Base-by-base conservation (phyloP, 805 yeast genomes). In the Hanseniaspora occidentalis region DNA sequence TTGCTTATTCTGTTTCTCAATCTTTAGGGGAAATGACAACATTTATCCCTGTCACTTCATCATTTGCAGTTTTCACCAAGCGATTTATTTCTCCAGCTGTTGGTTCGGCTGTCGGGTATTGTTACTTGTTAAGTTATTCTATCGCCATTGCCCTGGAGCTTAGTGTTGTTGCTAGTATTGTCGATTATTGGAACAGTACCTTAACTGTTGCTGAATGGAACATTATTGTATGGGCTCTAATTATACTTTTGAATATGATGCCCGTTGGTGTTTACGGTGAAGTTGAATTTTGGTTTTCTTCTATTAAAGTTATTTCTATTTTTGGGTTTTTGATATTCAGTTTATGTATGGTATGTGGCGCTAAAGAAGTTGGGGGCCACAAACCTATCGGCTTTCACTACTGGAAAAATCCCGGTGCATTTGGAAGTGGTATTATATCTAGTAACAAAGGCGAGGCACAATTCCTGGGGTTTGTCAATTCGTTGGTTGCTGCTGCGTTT, bases 131-230 rank as follows among this genome's bases (percentile, higher is more conserved):
- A 53, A 70, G 75, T 36, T 78, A 83, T 83, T 79, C 82, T 40
- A 72, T 75, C 47, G 77, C 84, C 2, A 75, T 69, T 53, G 80
- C 84, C 7, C 73, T 71, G 42, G 79, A 73, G 56, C 56, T 73
- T 35, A 69, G 77, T 1, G 75, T 73, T 20, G 66, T 71, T 11
- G 79, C 77, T 23, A 75, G 71, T 52, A 67, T 74, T 36, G 66
- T 73, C 42, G 53, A 66, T 50, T 67, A 60, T 43, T 73, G 78
- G 78, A 72, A 77, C 13, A 44, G 52, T 51, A 70, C 73, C 7
- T 85, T 80, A 10, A 85, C 86, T 4, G 56, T 71, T 44, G 79
- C 77, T 39, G 85, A 75, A 6, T 80, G 85, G 84, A 79, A 80
- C 48, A 58, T 67, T 37, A 76, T 80, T 37, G 79, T 77, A 50